Conservation (phyloP, 108 stramenopile species). For the Bacterosira constricta region DNA sequence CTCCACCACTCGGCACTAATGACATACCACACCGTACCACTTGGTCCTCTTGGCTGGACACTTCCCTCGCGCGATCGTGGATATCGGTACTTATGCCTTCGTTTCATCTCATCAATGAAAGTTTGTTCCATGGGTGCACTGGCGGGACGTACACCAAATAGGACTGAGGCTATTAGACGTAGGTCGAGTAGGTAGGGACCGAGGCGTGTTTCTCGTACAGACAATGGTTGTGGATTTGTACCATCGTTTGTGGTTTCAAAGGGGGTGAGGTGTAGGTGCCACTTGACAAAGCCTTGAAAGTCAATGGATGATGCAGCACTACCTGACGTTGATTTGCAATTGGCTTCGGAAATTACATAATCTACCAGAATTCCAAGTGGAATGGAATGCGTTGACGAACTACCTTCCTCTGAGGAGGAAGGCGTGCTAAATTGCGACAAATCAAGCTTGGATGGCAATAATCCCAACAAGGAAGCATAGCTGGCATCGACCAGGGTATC, state of each 20-base stretch:
- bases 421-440: conserved; percentile 24
- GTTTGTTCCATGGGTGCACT: conserved; percentile 60
- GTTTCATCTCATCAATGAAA: conserved; percentile 69
- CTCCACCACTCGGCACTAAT: conserved; percentile 76
- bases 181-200: conserved; percentile 74
- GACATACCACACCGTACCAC: conserved; percentile 85
- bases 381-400: conserved; percentile 18
- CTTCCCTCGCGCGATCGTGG: conserved; percentile 55
- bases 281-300: conserved; percentile 67
- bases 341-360: conserved; percentile 48
- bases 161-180: conserved; percentile 70
- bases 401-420: neutral
- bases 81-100: conserved; percentile 73
- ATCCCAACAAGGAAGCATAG: conserved; percentile 56
- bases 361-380: conserved; percentile 47
- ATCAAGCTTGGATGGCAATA: conserved; percentile 55
- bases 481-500: conserved; percentile 39
- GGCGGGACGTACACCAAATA: conserved; percentile 84
- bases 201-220: conserved; percentile 43
- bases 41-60: conserved; percentile 74
- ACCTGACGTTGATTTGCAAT: neutral
- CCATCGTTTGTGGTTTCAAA: conserved; percentile 21
- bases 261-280: conserved; percentile 55
- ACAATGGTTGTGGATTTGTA: conserved; percentile 17
- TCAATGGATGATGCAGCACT: conserved; percentile 18